Evolutionary conservation across 1,284 basidiomycete species (phyloP), one percentile per base, ranked within the genome.

Genomic region (Polyporus tsugae): DNA sequence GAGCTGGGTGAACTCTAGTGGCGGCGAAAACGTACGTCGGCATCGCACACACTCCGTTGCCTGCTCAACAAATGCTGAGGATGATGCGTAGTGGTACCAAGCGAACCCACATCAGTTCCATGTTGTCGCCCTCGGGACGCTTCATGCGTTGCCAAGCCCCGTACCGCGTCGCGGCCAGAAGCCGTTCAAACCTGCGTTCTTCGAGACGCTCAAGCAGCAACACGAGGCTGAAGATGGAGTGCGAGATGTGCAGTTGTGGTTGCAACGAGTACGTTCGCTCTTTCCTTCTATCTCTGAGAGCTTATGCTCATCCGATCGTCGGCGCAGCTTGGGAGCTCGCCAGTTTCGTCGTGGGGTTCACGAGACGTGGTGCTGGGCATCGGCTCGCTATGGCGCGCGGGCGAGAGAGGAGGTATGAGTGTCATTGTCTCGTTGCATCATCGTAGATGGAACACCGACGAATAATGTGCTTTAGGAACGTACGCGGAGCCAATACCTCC

Each of bases 31-130:
- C 72, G 93, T 82, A 59, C 60, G 64, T 73, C 60, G 25, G 17
- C 6, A 46, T 65, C 67, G n/a, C 46, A 13, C 4, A 9, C 17
- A 38, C 39, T 53, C 57, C 35, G 19, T 52, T 29, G 38, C 5
- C 11, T 49, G 3, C 38, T n/a, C 4, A 19, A 3, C 10, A 25
- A 72, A n/a, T 49, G 42, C 41, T 36, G 38, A 62, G 36, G 10
- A 46, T n/a, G n/a, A 7, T 46, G 7, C 4, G 13, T 74, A 94
- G 91, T 92, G 90, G 89, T 89, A 91, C 72, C 87, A 92, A 76
- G 84, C 91, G 2, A 93, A 93, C 67, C 93, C 95, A 0, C 93
- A 98, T 78, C 88, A 90, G 17, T 97, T 99, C 76, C 91, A 97
- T 70, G 82, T 95, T 15, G 80, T 95, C 11, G 86, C 94, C 1